phyloP scores from a whole-genome alignment of 1,139 yeast genomes.

The Candida pseudoviswanathii region DNA sequence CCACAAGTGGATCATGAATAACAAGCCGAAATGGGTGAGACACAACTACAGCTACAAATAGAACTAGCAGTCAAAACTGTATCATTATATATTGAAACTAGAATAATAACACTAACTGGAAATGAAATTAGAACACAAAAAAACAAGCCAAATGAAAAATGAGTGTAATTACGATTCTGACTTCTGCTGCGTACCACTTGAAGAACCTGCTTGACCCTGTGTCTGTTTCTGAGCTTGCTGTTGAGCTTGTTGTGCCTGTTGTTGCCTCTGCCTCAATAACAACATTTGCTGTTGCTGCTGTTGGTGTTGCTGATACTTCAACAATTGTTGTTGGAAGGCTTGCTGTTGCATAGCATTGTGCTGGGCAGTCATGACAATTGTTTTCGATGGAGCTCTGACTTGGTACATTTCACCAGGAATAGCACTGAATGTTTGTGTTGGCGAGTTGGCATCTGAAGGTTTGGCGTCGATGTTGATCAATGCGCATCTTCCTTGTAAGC shows the following conservation, averaged over 20 bases:
- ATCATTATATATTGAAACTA: background rate
- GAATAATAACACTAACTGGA: constrained; percentile 2
- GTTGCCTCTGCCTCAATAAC: constrained; percentile 33
- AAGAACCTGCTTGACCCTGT: constrained; percentile 1
- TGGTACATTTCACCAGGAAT: constrained; percentile 55
- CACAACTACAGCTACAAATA: background rate
- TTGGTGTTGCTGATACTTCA: constrained; percentile 47
- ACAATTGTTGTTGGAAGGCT: constrained; percentile 51
- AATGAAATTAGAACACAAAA: constrained; percentile 2
- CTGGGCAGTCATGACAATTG: constrained; percentile 46
- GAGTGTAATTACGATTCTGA: background rate
- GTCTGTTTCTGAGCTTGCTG: constrained; percentile 2
- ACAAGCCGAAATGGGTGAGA: constrained; percentile 50
- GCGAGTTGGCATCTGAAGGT: constrained; percentile 23
- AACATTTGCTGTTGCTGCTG: constrained; percentile 33
- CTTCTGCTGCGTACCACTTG: background rate
- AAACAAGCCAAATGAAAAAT: background rate
- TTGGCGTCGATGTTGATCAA: constrained; percentile 62
- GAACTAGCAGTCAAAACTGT: background rate
- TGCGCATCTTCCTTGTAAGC: constrained; percentile 76
- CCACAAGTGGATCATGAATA: constrained; percentile 84
- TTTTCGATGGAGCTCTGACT: constrained; percentile 67
- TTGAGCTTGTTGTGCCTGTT: constrained; percentile 18
- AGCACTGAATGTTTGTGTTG: constrained; percentile 53
- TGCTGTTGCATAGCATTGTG: constrained; percentile 49